phyloP scores from a whole-genome alignment of 2,329 filamentous ascomycete species.

The Sclerotiophoma versabilis region DNA sequence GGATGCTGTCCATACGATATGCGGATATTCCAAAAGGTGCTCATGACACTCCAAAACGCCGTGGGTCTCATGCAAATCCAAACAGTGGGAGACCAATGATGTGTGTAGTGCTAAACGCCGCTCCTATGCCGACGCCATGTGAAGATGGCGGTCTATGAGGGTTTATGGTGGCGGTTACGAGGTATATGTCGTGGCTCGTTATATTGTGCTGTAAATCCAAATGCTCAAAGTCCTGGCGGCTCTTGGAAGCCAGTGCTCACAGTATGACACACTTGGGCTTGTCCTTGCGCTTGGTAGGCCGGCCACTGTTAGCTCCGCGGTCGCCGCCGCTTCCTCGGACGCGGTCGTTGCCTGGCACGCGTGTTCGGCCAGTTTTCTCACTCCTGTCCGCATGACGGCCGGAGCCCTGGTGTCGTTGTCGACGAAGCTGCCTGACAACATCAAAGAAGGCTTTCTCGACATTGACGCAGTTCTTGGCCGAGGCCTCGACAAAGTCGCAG shows the following conservation, averaged over 20 bases:
- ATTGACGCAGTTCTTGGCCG: conserved; percentile 97
- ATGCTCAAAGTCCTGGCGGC: conserved; percentile 26
- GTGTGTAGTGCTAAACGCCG: conserved; percentile 45
- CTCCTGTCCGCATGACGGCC: conserved; percentile 28
- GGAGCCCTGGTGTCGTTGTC: conserved; percentile 69
- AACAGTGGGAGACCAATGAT: conserved; percentile 34
- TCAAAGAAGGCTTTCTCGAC: conserved; percentile 99
- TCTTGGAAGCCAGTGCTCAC: conserved; percentile 24
- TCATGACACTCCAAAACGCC: conserved; percentile 42
- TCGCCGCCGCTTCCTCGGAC: conserved; percentile 22
- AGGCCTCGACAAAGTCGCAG: conserved; percentile 96
- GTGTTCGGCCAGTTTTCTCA: conserved; percentile 20
- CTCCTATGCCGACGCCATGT: conserved; percentile 46
- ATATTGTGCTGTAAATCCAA: conserved; percentile 36
- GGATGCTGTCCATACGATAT: conserved; percentile 22
- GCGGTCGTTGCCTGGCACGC: conserved; percentile 28
- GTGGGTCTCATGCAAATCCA: conserved; percentile 40
- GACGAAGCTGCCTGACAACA: conserved; percentile 87
- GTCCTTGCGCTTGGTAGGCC: conserved; percentile 29
- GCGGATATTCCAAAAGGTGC: conserved; percentile 22
- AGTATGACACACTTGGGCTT: conserved; percentile 47
- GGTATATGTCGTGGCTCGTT: conserved; percentile 37
- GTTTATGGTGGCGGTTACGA: conserved; percentile 32
- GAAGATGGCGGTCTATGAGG: conserved; percentile 42
- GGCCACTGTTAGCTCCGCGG: conserved; percentile 24